These are phyloP conservation scores for Rhizopogon vinicolor DNA, from an alignment of 768 basidiomycete species.

Conservation along the genomic window DNA sequence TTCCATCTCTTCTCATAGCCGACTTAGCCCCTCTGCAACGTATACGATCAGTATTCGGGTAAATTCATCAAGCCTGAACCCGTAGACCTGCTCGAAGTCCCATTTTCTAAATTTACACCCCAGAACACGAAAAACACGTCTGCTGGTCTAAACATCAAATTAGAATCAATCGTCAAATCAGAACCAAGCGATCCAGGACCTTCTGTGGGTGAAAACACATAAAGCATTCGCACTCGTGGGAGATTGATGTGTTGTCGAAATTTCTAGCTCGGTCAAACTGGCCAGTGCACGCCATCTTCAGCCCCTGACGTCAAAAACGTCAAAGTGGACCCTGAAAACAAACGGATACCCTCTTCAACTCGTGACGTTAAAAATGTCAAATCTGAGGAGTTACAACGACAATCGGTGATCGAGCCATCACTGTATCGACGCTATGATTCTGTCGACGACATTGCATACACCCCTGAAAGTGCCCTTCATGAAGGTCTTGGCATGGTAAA, in stretches of 20 bases:
- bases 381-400: neutral
- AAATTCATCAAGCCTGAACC: neutral
- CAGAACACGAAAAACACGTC: neutral
- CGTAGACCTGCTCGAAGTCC: neutral
- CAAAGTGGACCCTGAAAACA: neutral
- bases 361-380: neutral
- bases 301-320: neutral
- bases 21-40: neutral
- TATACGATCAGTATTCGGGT: neutral
- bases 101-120: neutral
- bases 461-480: slow-evolving; percentile 44
- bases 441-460: slow-evolving; percentile 41
- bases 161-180: neutral
- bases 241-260: neutral
- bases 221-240: neutral
- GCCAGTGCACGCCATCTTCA: neutral
- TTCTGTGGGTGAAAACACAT: neutral
- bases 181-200: neutral
- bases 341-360: neutral
- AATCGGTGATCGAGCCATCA: slow-evolving; percentile 5
- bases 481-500: slow-evolving; percentile 52
- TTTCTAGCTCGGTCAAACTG: neutral
- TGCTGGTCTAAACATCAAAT: neutral
- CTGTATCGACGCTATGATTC: slow-evolving; percentile 33
- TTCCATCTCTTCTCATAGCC: neutral